Evolutionary conservation across 192 early-diverging fungal species (phyloP).

Genomic region (Glomus cerebriforme): DNA sequence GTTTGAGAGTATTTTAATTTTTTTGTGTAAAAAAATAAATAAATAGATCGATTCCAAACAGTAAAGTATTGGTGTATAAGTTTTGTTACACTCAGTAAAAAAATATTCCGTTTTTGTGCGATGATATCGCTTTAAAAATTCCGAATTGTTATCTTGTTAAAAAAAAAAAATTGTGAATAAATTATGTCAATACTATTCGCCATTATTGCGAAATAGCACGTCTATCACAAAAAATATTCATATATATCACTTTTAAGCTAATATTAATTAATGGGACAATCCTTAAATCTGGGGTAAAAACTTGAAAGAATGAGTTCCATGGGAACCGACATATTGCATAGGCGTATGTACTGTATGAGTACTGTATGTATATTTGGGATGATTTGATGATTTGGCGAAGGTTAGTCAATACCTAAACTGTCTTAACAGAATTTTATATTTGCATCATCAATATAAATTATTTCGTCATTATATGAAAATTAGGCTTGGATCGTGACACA

Average conservation of each 20-base stretch:
- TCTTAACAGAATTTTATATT: background rate
- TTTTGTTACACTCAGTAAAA: background rate
- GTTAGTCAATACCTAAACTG: background rate
- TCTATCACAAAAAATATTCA: too few relatives aligned
- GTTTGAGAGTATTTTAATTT: too few relatives aligned
- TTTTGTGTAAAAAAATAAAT: too few relatives aligned
- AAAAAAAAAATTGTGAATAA: background rate
- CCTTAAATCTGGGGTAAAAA: background rate
- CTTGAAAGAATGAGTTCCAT: too few relatives aligned
- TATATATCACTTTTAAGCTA: too few relatives aligned
- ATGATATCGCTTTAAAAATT: background rate
- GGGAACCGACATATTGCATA: background rate
- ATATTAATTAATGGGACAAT: background rate
- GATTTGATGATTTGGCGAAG: background rate
- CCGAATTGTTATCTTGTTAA: background rate
- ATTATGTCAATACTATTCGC: too few relatives aligned
- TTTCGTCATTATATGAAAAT: background rate
- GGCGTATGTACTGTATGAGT: background rate
- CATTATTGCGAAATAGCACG: background rate
- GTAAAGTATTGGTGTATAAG: too few relatives aligned
- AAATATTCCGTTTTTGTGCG: background rate
- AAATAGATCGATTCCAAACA: too few relatives aligned
- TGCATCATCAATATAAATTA: background rate
- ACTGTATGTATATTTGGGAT: too few relatives aligned
- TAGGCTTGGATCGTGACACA: background rate